Evolutionary conservation across 805 yeast genomes (phyloP).

Genomic region (Suhomyces canberraensis): DNA sequence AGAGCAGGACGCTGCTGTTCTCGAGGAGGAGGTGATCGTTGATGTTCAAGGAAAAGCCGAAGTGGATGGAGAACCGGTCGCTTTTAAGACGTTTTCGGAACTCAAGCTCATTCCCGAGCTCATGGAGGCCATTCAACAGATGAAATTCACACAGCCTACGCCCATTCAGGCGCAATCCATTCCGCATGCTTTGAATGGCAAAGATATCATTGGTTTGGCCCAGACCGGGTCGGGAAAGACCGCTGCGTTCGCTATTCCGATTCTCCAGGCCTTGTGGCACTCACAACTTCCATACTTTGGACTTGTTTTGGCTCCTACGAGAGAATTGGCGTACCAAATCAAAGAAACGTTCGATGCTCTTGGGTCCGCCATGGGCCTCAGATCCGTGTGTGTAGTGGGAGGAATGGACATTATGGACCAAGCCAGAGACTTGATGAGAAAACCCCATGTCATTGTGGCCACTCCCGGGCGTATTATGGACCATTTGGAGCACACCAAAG

Average conservation of each 20-base stretch:
- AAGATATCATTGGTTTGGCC: slow-evolving; percentile 93
- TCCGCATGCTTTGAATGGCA: slow-evolving; percentile 86
- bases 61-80: slow-evolving; percentile 4
- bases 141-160: slow-evolving; percentile 81
- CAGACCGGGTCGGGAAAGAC: slow-evolving; percentile 98
- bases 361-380: slow-evolving; percentile 89
- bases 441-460: slow-evolving; percentile 92
- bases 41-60: slow-evolving; percentile 3
- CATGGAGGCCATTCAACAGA: slow-evolving; percentile 68
- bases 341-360: slow-evolving; percentile 93
- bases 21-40: slow-evolving; percentile 3
- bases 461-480: slow-evolving; percentile 95
- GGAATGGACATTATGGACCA: slow-evolving; percentile 99
- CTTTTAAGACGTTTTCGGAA: slow-evolving; percentile 35
- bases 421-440: slow-evolving; percentile 87
- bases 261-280: slow-evolving; percentile 85
- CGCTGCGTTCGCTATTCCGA: slow-evolving; percentile 97
- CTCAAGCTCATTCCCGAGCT: slow-evolving; percentile 73
- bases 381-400: slow-evolving; percentile 87
- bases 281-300: slow-evolving; percentile 87
- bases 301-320: slow-evolving; percentile 80
- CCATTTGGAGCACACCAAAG: slow-evolving; percentile 89
- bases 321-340: slow-evolving; percentile 84
- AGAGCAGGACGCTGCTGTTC: slow-evolving; percentile 1
- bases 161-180: slow-evolving; percentile 91